Evolutionary conservation across 2,329 filamentous ascomycete species (phyloP), one percentile per base, ranked within the genome.

Genomic region (Epichloe hybrida): DNA sequence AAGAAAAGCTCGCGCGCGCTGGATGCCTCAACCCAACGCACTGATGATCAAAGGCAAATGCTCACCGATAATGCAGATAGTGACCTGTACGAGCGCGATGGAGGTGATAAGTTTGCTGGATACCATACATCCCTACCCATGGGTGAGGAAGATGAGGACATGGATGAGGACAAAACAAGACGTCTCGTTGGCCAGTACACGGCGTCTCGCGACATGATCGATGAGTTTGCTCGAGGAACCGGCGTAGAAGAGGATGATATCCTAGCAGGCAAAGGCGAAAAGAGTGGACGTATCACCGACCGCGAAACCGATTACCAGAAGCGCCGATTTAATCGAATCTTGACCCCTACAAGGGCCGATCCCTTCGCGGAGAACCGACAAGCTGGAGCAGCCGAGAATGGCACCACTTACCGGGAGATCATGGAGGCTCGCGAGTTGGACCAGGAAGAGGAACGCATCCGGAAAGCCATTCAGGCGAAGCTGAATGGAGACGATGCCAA

Each of bases 251-350:
- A 96, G 69, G 88, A 91, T 53, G 94, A 98, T 62, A 84, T 91
- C 6, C 74, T 98, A 55, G 77, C 89, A 48, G 86, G 85, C 43
- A 81, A 84, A 58, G 78, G 80, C 58, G 93, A 97, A 73, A 87
- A 91, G 70, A 87, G 88, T 66, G 89, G 86, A 52, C 84, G 91
- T 60, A 97, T 98, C 63, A 76, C 84, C 54, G 91, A 94, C 64
- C 85, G 93, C 61, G 91, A 97, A 73, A 94, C 89, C 56, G 91
- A 97, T 64, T 98, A 98, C 66, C 94, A 98, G 70, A 95, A 95
- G 71, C 87, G 90, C 57, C 83, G 90, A 53, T 94, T 95, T 67
- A 84, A 95, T 65, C 88, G 93, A 54, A 83, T 80, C 49, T 75
- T 97, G 55, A 93, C 88, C 21, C 89, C 90, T 4, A 89, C 87